Evolutionary conservation across 495 filamentous ascomycete species (phyloP).

Genomic region (Tuber magnatum): DNA sequence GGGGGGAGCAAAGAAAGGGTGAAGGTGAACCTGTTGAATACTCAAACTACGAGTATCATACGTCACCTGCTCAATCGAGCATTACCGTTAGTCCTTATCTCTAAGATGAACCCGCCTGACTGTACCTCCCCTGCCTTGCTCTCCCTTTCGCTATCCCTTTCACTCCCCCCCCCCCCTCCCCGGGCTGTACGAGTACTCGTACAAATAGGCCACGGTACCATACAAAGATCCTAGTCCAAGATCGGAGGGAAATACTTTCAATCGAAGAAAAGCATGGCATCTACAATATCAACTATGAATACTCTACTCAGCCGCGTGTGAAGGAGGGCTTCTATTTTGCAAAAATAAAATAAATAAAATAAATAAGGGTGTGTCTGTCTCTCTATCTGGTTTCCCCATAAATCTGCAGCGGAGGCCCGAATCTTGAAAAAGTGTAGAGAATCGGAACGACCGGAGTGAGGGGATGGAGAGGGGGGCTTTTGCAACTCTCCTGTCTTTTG

Average conservation of each 20-base stretch:
- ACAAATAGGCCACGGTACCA: background rate
- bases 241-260: constrained; percentile 1
- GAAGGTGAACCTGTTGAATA: background rate
- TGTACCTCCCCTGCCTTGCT: background rate
- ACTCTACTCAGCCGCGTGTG: background rate
- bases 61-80: background rate
- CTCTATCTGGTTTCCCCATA: background rate
- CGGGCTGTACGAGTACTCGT: background rate
- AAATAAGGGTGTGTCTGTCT: background rate
- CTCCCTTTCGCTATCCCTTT: background rate
- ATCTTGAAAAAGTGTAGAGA: constrained; percentile 4
- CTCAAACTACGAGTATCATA: background rate
- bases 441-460: background rate
- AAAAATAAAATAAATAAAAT: background rate
- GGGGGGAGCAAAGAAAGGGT: background rate
- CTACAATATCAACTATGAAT: background rate
- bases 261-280: background rate
- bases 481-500: background rate
- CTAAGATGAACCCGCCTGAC: background rate
- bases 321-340: background rate
- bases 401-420: background rate
- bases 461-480: background rate
- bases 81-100: background rate
- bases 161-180: background rate
- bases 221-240: constrained; percentile 6